phyloP scores from a whole-genome alignment of 495 filamentous ascomycete genomes.

The Filosporella fistucella region DNA sequence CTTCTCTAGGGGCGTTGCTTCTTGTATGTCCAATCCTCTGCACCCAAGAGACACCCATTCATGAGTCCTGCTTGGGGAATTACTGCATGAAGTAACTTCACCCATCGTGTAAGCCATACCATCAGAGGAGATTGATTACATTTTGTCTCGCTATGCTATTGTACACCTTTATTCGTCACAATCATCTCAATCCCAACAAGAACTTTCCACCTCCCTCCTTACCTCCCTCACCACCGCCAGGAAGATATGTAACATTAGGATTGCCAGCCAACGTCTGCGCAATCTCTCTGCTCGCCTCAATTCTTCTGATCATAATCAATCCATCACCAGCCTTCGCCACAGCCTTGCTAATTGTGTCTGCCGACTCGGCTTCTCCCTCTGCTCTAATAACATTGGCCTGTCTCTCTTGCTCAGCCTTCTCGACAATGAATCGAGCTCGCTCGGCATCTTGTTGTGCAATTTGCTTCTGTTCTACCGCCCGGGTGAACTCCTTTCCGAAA shows the following conservation, averaged over 20 bases:
- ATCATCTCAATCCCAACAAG: constrained; percentile 43
- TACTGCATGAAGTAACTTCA: too few species aligned
- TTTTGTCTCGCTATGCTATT: constrained; percentile 18
- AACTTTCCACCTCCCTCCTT: constrained; percentile 56
- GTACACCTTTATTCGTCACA: constrained; percentile 4
- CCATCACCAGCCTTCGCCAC: constrained; percentile 91
- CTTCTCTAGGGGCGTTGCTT: too few species aligned
- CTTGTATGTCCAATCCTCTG: too few species aligned
- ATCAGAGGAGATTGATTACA: constrained; percentile 17
- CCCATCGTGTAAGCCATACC: too few species aligned
- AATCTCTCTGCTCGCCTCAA: constrained; percentile 96
- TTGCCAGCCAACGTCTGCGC: constrained; percentile 84
- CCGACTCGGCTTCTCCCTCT: constrained; percentile 94
- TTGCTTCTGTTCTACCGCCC: constrained; percentile 99
- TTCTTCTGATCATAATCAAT: constrained; percentile 89
- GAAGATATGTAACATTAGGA: constrained; percentile 94
- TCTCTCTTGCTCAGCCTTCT: constrained; percentile 97
- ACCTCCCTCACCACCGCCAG: constrained; percentile 60
- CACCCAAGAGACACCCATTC: too few species aligned
- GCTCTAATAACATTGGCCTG: constrained; percentile 98
- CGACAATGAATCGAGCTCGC: constrained; percentile 94
- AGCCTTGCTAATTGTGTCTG: constrained; percentile 88
- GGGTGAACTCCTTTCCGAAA: constrained; percentile 98
- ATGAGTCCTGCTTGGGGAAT: too few species aligned
- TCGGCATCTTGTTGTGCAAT: constrained; percentile 99